Percentiles rank a stretch among this genome's conserved stretches.
Conservation (phyloP, 164 flowering plant species). For the Vitis labrusca region DNA sequence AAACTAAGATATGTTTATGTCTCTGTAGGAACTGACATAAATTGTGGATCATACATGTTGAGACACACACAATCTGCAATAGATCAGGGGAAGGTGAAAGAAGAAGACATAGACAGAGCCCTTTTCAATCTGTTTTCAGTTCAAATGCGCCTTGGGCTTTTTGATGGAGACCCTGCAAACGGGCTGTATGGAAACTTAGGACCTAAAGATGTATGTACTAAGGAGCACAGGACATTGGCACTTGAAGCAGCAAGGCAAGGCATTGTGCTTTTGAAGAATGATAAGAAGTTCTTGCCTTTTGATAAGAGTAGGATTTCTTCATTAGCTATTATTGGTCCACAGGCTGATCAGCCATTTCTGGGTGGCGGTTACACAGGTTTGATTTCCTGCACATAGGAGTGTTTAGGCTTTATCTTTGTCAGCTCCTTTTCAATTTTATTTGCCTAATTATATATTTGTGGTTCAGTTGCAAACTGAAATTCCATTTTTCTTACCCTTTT, state of each 20-base stretch:
- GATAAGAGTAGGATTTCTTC: conserved; percentile 42
- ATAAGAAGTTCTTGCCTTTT: conserved; percentile 69
- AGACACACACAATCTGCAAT: conserved; percentile 58
- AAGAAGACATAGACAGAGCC: conserved; percentile 75
- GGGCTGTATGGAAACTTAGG: conserved; percentile 62
- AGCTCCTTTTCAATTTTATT: too few relatives aligned
- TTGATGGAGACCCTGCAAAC: conserved; percentile 66
- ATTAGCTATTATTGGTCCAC: conserved; percentile 79
- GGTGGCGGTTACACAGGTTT: conserved; percentile 86
- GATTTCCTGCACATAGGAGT: background rate
- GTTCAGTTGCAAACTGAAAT: too few relatives aligned
- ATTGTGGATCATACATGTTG: conserved; percentile 82
- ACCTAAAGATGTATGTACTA: conserved; percentile 63
- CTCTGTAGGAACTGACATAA: conserved; percentile 75
- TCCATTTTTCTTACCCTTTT: too few relatives aligned
- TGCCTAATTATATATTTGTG: too few relatives aligned
- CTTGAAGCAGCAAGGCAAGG: conserved; percentile 92
- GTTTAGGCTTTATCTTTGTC: background rate
- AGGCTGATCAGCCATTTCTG: conserved; percentile 51
- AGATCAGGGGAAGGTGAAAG: conserved; percentile 65
- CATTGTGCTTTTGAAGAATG: conserved; percentile 85
- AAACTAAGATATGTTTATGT: background rate
- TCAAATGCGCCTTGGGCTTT: conserved; percentile 80
- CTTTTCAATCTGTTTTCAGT: conserved; percentile 74
- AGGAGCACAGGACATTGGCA: conserved; percentile 66